Evolutionary conservation across 1,139 yeast species (phyloP).

Genomic region (Pichia sp.): DNA sequence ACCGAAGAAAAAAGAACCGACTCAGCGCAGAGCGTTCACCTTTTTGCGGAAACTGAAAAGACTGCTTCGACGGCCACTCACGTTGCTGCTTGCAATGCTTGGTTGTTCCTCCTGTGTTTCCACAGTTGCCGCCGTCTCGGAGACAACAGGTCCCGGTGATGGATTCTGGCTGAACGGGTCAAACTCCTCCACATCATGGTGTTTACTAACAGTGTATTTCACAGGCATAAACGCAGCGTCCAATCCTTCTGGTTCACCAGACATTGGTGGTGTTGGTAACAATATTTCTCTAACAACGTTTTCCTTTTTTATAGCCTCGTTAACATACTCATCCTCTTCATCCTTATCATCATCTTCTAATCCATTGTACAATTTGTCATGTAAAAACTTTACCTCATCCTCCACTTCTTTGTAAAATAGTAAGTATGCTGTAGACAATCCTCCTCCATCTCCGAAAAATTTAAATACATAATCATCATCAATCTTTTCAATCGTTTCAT

Average conservation of each 20-base stretch:
- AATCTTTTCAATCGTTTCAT: constrained; percentile 87
- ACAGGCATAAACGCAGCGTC: background rate
- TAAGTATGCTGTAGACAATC: constrained; percentile 87
- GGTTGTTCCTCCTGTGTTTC: no score
- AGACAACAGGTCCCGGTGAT: no score
- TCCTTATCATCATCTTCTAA: constrained; percentile 24
- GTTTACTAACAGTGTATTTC: no score
- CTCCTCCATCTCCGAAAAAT: constrained; percentile 85
- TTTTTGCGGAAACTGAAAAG: constrained; percentile 7
- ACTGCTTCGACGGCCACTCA: constrained; percentile 1
- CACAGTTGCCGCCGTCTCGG: no score
- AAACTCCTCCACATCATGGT: no score
- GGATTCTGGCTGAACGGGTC: no score
- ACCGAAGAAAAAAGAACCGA: background rate
- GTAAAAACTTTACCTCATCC: constrained; percentile 26
- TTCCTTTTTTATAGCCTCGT: constrained; percentile 13
- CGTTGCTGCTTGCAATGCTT: no score
- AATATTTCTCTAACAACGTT: no score
- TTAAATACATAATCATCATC: constrained; percentile 77
- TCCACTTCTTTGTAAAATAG: constrained; percentile 58
- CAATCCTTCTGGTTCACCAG: background rate
- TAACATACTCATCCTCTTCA: constrained; percentile 19
- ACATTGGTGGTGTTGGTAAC: background rate
- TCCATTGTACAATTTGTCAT: constrained; percentile 26
- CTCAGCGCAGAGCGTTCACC: background rate